Conservation (phyloP, 805 yeast genomes). For the Vanderwaltozyma tropicalis region DNA sequence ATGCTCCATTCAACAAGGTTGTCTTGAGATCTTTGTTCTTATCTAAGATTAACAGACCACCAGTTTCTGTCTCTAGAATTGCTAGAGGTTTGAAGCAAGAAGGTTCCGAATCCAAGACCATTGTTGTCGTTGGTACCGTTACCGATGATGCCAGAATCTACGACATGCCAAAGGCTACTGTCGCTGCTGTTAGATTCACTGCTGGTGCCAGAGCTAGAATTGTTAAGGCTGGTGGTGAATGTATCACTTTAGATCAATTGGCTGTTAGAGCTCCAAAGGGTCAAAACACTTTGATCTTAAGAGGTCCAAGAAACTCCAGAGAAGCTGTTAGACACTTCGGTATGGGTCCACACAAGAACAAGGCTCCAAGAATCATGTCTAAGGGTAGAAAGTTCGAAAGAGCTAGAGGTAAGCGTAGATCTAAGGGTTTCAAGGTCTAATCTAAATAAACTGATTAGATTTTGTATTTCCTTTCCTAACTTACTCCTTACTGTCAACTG, state of each 20-base stretch:
- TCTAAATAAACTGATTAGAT: conserved; percentile 5
- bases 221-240: conserved; percentile 98
- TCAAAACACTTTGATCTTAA: conserved; percentile 91
- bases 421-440: conserved; percentile 99
- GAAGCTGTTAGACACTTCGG: conserved; percentile 99
- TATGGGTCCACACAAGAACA: conserved; percentile 98
- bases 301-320: conserved; percentile 98
- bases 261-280: conserved; percentile 99
- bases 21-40: conserved; percentile 88
- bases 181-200: conserved; percentile 99
- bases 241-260: conserved; percentile 96
- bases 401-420: conserved; percentile 99
- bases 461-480: too few relatives aligned
- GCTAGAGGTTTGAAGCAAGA: conserved; percentile 69
- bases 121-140: conserved; percentile 98
- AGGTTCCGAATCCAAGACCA: conserved; percentile 81
- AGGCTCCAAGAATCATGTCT: conserved; percentile 96
- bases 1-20: conserved; percentile 97
- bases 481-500: too few relatives aligned
- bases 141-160: conserved; percentile 94
- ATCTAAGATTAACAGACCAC: conserved; percentile 99
- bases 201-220: conserved; percentile 97
- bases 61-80: conserved; percentile 91
- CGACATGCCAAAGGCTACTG: conserved; percentile 91
- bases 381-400: conserved; percentile 99